Conservation (phyloP, 768 basidiomycete species). For the Cyclocybe aegerita region DNA sequence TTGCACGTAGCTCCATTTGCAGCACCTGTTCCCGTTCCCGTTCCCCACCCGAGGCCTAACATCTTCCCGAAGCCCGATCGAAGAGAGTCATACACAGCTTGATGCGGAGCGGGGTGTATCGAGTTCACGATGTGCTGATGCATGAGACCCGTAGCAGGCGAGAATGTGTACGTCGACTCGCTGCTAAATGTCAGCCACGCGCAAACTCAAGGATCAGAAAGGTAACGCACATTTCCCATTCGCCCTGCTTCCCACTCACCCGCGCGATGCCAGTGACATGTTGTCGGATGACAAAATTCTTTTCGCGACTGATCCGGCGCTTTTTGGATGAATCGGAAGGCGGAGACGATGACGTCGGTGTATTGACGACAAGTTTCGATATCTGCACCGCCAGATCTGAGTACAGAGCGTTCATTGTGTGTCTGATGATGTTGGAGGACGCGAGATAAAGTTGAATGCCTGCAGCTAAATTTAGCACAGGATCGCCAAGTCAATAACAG, state of each 20-base stretch:
- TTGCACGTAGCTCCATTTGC: conserved; percentile 18
- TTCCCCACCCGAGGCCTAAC: conserved; percentile 30
- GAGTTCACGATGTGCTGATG: conserved; percentile 65
- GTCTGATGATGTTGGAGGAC: conserved; percentile 67
- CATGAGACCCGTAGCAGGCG: conserved; percentile 64
- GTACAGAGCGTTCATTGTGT: conserved; percentile 75
- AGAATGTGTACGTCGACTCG: conserved; percentile 73
- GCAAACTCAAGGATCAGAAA: not conserved
- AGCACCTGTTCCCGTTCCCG: conserved; percentile 8
- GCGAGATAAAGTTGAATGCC: conserved; percentile 74
- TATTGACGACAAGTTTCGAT: conserved; percentile 44
- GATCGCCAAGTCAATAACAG: not conserved
- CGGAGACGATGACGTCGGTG: conserved; percentile 18
- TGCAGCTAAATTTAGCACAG: conserved; percentile 20
- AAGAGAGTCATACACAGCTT: conserved; percentile 66
- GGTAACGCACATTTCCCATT: conserved; percentile 72
- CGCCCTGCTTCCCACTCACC: conserved; percentile 58
- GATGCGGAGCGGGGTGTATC: conserved; percentile 77
- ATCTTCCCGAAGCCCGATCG: conserved; percentile 39
- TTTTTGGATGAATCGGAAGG: conserved; percentile 15
- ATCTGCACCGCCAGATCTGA: conserved; percentile 60
- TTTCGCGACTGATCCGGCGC: conserved; percentile 44
- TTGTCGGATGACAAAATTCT: conserved; percentile 55
- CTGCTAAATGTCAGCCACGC: conserved; percentile 28
- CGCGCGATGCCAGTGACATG: conserved; percentile 58